Evolutionary conservation across 2,329 filamentous ascomycete genomes (phyloP).

Genomic region (Sporothrix brunneoviolacea): DNA sequence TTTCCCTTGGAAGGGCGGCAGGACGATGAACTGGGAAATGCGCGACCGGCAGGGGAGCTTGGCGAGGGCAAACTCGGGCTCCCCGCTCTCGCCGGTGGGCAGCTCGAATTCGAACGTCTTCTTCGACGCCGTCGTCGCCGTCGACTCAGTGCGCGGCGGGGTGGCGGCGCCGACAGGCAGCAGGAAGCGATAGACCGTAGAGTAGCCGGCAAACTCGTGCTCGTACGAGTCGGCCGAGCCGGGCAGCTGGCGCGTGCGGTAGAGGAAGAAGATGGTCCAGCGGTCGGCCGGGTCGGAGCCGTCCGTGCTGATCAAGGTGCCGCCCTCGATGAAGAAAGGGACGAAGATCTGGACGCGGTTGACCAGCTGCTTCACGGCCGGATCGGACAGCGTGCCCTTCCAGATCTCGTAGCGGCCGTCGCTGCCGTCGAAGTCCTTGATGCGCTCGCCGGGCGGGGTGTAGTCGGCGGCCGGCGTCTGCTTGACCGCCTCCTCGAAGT

Average conservation of each 20-base stretch:
- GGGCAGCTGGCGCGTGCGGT: conserved; percentile 44
- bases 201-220: conserved; percentile 85
- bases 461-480: conserved; percentile 36
- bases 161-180: conserved; percentile 55
- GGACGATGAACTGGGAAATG: conserved; percentile 87
- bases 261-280: conserved; percentile 90
- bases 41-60: conserved; percentile 70
- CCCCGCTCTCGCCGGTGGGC: conserved; percentile 16
- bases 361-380: conserved; percentile 62
- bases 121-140: conserved; percentile 13
- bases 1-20: conserved; percentile 77
- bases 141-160: conserved; percentile 26
- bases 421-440: conserved; percentile 55
- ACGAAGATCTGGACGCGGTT: conserved; percentile 77
- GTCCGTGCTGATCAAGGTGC: conserved; percentile 58
- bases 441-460: conserved; percentile 69
- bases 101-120: conserved; percentile 32
- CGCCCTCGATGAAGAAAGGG: conserved; percentile 87
- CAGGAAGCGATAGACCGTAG: conserved; percentile 85
- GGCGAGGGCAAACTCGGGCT: conserved; percentile 35
- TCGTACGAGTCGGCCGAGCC: conserved; percentile 39
- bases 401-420: conserved; percentile 73
- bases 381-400: conserved; percentile 67
- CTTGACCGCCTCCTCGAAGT: conserved; percentile 56
- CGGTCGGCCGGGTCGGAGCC: conserved; percentile 67